Base-by-base conservation (phyloP, 306 rosid species). In the Rosa lucieae region DNA sequence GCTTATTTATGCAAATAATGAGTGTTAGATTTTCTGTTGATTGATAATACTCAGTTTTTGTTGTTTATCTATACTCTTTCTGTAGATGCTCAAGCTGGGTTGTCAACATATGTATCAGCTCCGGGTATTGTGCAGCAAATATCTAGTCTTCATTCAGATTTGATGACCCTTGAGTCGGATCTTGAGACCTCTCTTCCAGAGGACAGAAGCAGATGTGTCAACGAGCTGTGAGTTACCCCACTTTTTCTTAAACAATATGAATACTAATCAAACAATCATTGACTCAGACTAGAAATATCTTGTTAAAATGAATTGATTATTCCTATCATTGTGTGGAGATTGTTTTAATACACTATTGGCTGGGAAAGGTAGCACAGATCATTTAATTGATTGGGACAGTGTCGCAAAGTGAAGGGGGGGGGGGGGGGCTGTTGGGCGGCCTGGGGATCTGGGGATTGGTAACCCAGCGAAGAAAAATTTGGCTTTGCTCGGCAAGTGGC, bases 81-180 rank as follows among this genome's bases (percentile, higher is more conserved):
- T 23, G 48, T 84, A 95, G 99, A 95, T 85, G 87, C 93, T 80
- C 99, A 93, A 86, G 89, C 94, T 61, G 85, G 93, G 72, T 67
- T 84, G 78, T 91, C 98, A 51, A 90, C 98, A 9, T 93, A 95
- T 82, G 94, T 95, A 72, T 95, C 99, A 18, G 99, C 99, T 81
- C 99, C 99, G 1, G 99, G 98, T 75, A 95, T 95, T 84, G 92
- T 95, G 67, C 98, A 91, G 77, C 98, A 93, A 88, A 90, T 91
- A 87, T 91, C 96, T 71, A 83, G 92, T 84, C 97, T 95, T 79
- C 92, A 89, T 79, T 90, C 98, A 70, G 98, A 93, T 76, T 84
- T 95, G 82, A 86, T 82, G 92, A 82, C 89, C 76, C 94, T 95
- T 82, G 96, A 95, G 78, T 90, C 91, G 1, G 98, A 91, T 82